These are phyloP conservation scores for Guillardia theta DNA, from an alignment of 78 protist species.

Conservation along the genomic window DNA sequence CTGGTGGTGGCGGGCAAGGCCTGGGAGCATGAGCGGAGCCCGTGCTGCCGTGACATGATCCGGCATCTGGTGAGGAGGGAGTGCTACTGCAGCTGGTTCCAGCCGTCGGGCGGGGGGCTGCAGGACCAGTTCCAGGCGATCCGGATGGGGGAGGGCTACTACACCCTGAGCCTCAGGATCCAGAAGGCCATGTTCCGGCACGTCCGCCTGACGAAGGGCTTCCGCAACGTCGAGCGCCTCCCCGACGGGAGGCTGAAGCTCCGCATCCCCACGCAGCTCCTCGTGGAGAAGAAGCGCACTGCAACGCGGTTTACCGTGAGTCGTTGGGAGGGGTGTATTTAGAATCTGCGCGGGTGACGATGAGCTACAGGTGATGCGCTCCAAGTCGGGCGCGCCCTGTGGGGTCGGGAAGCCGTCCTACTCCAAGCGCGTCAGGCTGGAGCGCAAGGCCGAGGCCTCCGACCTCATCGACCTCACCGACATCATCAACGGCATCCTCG, in stretches of 20 bases:
- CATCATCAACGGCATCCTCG: too few species aligned
- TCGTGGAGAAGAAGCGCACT: neutral
- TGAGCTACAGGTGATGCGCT: too few species aligned
- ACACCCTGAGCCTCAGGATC: neutral
- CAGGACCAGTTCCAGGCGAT: conserved; percentile 1
- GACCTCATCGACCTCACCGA: too few species aligned
- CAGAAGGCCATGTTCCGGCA: conserved; percentile 37
- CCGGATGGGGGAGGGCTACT: neutral
- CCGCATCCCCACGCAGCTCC: neutral
- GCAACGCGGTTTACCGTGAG: neutral
- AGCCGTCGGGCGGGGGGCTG: neutral
- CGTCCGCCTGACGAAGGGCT: neutral
- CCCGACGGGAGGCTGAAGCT: neutral
- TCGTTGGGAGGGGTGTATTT: too few species aligned
- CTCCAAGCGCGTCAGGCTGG: too few species aligned
- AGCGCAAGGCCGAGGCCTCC: too few species aligned
- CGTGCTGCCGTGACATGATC: neutral
- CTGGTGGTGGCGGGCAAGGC: neutral
- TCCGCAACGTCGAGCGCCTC: conserved; percentile 6
- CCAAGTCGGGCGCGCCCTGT: too few species aligned
- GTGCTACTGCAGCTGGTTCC: neutral
- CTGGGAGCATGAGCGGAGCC: neutral
- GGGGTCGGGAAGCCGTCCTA: too few species aligned
- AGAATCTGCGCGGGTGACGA: too few species aligned
- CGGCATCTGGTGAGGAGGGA: neutral